A percentile compares a stretch with the other conserved stretches of the same genome.
phyloP scores from a whole-genome alignment of 73 alveolate species.

The Paramecium sonneborni region DNA sequence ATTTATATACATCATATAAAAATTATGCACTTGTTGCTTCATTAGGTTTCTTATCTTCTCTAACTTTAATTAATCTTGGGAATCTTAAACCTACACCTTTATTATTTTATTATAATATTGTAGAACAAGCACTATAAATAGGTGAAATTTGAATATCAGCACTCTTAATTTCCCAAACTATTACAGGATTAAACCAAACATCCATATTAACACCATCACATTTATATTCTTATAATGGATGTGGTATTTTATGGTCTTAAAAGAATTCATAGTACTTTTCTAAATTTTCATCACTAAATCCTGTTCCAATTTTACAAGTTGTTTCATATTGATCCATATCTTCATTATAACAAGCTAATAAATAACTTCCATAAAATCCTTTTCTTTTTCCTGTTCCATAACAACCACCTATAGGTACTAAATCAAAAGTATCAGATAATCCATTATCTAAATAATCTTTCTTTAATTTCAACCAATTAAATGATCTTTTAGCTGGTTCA shows the following conservation, averaged over 20 bases:
- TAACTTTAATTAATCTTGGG: constrained; percentile 97
- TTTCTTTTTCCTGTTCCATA: constrained; percentile 99
- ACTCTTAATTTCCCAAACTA: constrained; percentile 98
- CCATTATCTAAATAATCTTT: constrained; percentile 95
- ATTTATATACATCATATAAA: constrained; percentile 92
- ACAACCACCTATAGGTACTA: constrained; percentile 99
- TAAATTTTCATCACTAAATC: constrained; percentile 86
- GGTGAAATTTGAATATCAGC: constrained; percentile 99
- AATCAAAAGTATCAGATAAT: constrained; percentile 97
- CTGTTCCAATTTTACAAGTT: constrained; percentile 96
- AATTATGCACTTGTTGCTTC: constrained; percentile 97
- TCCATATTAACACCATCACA: constrained; percentile 86
- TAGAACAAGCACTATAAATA: constrained; percentile 92
- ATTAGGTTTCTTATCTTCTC: constrained; percentile 97
- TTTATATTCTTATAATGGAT: constrained; percentile 64
- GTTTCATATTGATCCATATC: constrained; percentile 96
- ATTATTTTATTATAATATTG: constrained; percentile 86
- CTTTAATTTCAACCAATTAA: constrained; percentile 99
- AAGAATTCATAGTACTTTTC: constrained; percentile 71
- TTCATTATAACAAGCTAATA: constrained; percentile 97
- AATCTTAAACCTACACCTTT: constrained; percentile 99
- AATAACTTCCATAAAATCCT: constrained; percentile 98
- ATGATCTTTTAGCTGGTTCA: constrained; percentile 99
- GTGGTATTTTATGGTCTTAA: constrained; percentile 23
- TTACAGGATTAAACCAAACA: constrained; percentile 90